Evolutionary conservation across 495 filamentous ascomycete genomes (phyloP).

Genomic region (Penicillium argentinense): DNA sequence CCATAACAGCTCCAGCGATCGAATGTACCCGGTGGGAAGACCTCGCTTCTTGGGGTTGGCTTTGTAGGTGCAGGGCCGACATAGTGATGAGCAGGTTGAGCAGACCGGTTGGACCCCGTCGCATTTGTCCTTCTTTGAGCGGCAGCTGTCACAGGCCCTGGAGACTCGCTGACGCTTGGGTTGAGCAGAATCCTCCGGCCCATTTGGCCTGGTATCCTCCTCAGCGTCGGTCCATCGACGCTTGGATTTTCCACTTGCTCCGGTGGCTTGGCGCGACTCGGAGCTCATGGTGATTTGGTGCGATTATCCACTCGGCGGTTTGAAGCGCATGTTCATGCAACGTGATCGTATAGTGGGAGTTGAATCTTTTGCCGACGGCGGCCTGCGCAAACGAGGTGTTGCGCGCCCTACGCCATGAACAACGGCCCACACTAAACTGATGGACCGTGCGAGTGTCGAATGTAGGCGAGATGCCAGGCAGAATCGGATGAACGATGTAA

Average conservation of each 20-base stretch:
- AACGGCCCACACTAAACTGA: constrained; percentile 4
- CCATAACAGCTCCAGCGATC: constrained; percentile 41
- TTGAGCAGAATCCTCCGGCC: constrained; percentile 31
- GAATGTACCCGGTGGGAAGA: constrained; percentile 46
- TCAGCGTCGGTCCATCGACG: constrained; percentile 35
- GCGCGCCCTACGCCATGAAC: constrained; percentile 21
- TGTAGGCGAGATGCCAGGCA: not conserved
- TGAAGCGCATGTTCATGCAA: constrained; percentile 37
- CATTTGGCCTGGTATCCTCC: constrained; percentile 28
- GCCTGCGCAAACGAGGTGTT: constrained; percentile 8
- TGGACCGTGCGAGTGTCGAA: constrained; percentile 5
- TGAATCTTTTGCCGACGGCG: constrained; percentile 39
- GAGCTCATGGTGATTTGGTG: constrained; percentile 43
- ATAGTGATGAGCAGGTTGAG: constrained; percentile 60
- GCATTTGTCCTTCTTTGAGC: constrained; percentile 64
- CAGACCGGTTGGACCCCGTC: constrained; percentile 63
- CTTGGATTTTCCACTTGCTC: constrained; percentile 34
- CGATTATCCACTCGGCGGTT: constrained; percentile 35
- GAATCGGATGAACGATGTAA: not conserved
- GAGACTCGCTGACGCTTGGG: constrained; percentile 55
- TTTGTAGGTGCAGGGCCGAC: constrained; percentile 64
- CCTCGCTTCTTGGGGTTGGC: constrained; percentile 69
- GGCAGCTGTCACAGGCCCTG: constrained; percentile 67
- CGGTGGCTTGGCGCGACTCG: constrained; percentile 39
- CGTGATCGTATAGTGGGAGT: constrained; percentile 17